Evolutionary conservation across 257 asterid genomes (phyloP), one percentile per base, ranked within the genome.

Genomic region (Fraxinus americana): DNA sequence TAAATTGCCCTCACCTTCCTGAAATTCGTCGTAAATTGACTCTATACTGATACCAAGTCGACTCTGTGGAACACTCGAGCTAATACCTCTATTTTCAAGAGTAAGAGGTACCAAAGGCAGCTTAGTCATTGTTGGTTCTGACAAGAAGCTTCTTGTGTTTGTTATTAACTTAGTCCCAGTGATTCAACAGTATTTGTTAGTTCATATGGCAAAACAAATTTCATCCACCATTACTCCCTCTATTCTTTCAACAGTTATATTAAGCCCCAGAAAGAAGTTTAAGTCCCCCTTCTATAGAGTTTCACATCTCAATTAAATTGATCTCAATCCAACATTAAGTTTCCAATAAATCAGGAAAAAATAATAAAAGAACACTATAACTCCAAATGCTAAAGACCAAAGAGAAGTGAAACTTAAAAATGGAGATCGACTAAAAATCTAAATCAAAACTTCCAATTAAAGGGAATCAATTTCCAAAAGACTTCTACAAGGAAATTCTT

Each of bases 131-230:
- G 74, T 61, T 43, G 82, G 84, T 43, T 82, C 85, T 5, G 82
- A 82, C 19, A 78, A 73, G 57, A 74, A 82, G 77, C 80, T 77
- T 12, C 66, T 63, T 13, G 87, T 72, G 86, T 76, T 82, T 69
- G 87, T 69, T 57, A 83, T 78, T 59, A 89, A 82, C 82, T 90
- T 91, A 74, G 86, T 78, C 57, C 91, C 91, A 70, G 82, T 30
- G 70, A 88, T 66, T 89, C 90, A 52, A 87, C 80, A 59, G 89
- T 34, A 48, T 81, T 80, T n/a, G 91, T 71, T 12, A 83, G 85
- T 68, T 84, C 83, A 82, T 76, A 87, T 36, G 89, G 86, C 72
- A 84, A 81, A 77, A 81, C 82, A 81, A 85, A 70, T 54, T 80
- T 83, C 90, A 84, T 81, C 89, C 92, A 87, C 77, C 86, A 85